These are phyloP conservation scores for Sarocladiaceae sp. DNA, from an alignment of 2,329 filamentous ascomycete genomes.

Conservation along the genomic window DNA sequence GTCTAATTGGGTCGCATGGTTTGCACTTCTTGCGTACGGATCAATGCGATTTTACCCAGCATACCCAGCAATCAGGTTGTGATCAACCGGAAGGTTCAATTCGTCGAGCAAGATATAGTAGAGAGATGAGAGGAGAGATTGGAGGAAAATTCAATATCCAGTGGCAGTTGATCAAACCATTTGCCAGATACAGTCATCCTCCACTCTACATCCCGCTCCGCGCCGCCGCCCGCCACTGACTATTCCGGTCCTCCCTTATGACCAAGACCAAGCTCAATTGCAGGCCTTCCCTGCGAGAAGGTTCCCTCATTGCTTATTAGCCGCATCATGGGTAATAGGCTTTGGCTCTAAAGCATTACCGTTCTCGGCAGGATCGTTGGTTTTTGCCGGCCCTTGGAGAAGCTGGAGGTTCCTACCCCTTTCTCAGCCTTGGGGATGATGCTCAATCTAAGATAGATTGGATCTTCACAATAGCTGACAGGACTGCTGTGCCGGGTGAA, in stretches of 20 bases:
- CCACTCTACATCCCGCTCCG: not conserved
- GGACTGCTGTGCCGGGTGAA: too few species aligned
- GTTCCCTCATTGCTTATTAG: not conserved
- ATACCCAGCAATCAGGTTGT: not conserved
- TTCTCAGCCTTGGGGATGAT: too few species aligned
- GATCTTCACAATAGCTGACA: too few species aligned
- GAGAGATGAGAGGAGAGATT: too few species aligned
- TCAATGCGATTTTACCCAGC: slow-evolving; percentile 1
- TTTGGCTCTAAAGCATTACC: not conserved
- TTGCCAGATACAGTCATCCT: too few species aligned
- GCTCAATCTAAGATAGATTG: too few species aligned
- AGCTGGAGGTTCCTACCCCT: too few species aligned
- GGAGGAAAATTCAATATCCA: too few species aligned
- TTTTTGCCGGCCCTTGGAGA: slow-evolving; percentile 5
- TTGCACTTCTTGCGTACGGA: too few species aligned
- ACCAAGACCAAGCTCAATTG: not conserved
- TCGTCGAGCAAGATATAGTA: too few species aligned
- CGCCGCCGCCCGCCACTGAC: not conserved
- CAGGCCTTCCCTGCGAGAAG: not conserved
- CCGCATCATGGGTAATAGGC: not conserved
- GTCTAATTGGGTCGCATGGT: not conserved
- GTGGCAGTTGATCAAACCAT: too few species aligned
- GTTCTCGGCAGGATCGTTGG: too few species aligned
- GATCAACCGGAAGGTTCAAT: not conserved
- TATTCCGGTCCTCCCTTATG: not conserved